phyloP scores from a whole-genome alignment of 2,329 filamentous ascomycete species.

The Cytospora chrysosperma region DNA sequence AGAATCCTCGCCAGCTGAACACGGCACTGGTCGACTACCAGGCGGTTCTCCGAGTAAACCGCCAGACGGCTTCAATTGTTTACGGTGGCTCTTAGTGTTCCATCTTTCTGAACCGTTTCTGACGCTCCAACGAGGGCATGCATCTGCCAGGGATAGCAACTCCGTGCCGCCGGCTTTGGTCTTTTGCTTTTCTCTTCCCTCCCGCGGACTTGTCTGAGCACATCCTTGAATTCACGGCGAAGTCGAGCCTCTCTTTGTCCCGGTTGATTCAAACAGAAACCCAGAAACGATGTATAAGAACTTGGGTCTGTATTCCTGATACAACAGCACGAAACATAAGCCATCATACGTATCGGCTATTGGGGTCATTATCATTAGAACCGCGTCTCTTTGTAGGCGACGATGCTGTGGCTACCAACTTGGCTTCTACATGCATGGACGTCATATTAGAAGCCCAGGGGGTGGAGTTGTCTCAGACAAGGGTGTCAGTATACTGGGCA shows the following conservation, averaged over 20 bases:
- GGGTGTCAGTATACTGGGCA: background rate
- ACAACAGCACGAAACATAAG: too few species aligned
- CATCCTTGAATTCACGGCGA: slow-evolving; percentile 55
- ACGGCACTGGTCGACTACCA: too few species aligned
- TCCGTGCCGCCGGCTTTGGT: slow-evolving; percentile 53
- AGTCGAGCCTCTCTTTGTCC: slow-evolving; percentile 71
- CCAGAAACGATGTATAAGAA: background rate
- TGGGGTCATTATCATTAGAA: slow-evolving; percentile 59
- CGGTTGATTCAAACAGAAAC: slow-evolving; percentile 48
- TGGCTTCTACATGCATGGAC: slow-evolving; percentile 48
- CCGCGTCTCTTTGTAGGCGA: slow-evolving; percentile 65
- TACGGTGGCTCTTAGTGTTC: too few species aligned
- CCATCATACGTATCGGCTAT: slow-evolving; percentile 52
- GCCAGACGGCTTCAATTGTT: too few species aligned
- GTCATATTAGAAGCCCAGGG: slow-evolving; percentile 38
- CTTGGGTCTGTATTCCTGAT: background rate
- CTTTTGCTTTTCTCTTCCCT: slow-evolving; percentile 51
- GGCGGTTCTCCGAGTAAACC: too few species aligned
- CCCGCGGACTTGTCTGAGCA: slow-evolving; percentile 10
- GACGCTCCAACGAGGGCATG: slow-evolving; percentile 79
- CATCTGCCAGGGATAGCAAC: slow-evolving; percentile 64
- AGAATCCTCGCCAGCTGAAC: too few species aligned
- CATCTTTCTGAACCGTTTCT: slow-evolving; percentile 81
- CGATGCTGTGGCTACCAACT: slow-evolving; percentile 54
- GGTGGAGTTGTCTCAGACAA: background rate